These are phyloP conservation scores for Yarrowia porcina DNA, from an alignment of 805 yeast genomes.

Conservation along the genomic window DNA sequence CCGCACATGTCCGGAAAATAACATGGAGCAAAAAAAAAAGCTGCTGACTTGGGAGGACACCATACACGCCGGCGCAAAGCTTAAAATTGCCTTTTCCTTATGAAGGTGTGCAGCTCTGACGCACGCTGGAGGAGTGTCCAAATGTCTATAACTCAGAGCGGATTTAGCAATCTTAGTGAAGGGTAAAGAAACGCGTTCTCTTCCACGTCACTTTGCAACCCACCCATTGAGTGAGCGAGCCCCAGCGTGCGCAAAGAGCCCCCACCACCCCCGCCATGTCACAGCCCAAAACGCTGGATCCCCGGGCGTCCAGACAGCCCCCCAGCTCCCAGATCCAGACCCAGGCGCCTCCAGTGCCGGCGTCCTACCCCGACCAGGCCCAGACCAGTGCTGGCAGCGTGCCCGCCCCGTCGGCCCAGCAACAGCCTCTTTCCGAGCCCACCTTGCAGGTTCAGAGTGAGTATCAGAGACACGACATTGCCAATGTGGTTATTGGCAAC, in stretches of 20 bases:
- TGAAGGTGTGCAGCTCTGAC: not conserved
- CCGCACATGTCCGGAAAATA: slow-evolving; percentile 18
- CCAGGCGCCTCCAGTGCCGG: slow-evolving; percentile 9
- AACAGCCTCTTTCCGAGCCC: slow-evolving; percentile 21
- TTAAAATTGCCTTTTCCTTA: not conserved
- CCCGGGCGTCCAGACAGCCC: slow-evolving; percentile 10
- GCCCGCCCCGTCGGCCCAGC: not conserved
- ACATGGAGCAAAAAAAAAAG: slow-evolving; percentile 19
- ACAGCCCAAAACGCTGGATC: slow-evolving; percentile 23
- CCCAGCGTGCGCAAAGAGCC: no score
- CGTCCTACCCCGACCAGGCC: not conserved
- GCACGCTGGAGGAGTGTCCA: slow-evolving; percentile 19
- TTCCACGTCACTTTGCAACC: slow-evolving; percentile 13
- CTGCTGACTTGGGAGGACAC: slow-evolving; percentile 19
- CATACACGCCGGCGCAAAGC: slow-evolving; percentile 10
- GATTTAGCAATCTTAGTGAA: slow-evolving; percentile 18
- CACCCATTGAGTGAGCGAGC: not conserved
- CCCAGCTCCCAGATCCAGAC: slow-evolving; percentile 1
- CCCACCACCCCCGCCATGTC: not conserved
- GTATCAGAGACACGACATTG: not conserved
- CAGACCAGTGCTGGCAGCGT: not conserved
- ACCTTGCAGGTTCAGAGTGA: slow-evolving; percentile 23
- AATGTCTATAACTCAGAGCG: slow-evolving; percentile 18
- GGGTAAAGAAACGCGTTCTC: slow-evolving; percentile 22
- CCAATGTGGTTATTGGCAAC: not conserved